Evolutionary conservation across 1,139 yeast species (phyloP).

Genomic region (Geotrichum restrictum): DNA sequence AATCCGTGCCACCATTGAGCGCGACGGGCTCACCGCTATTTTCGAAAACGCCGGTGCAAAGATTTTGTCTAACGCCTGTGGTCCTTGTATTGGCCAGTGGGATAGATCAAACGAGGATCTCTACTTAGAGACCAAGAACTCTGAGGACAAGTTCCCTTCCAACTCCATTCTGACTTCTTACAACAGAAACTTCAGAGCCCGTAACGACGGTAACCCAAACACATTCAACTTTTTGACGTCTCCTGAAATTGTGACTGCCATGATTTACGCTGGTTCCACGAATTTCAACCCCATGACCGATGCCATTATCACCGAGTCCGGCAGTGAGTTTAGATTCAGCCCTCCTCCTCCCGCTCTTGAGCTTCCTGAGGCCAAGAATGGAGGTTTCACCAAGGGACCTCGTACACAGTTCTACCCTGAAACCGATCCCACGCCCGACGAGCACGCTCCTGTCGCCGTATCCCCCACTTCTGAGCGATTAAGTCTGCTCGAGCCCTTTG

Average conservation of each 20-base stretch:
- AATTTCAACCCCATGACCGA: constrained; percentile 85
- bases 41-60: constrained; percentile 92
- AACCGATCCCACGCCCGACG: constrained; percentile 56
- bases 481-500: constrained; percentile 84
- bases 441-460: constrained; percentile 64
- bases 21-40: constrained; percentile 90
- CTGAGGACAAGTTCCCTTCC: constrained; percentile 59
- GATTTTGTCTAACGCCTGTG: constrained; percentile 97
- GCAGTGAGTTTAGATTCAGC: constrained; percentile 65
- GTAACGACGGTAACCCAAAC: constrained; percentile 96
- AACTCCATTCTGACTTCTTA: constrained; percentile 93
- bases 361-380: constrained; percentile 52
- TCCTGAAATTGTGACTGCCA: constrained; percentile 94
- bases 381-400: constrained; percentile 74
- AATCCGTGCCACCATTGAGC: constrained; percentile 95
- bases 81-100: constrained; percentile 99
- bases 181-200: constrained; percentile 93
- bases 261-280: constrained; percentile 89
- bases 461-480: constrained; percentile 76
- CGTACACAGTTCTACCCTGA: constrained; percentile 76
- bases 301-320: constrained; percentile 59
- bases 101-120: constrained; percentile 53
- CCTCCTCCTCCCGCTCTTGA: constrained; percentile 81
- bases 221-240: constrained; percentile 96
- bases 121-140: constrained; percentile 29